phyloP scores from a whole-genome alignment of 306 rosid genomes.

The Mimosa bimucronata region DNA sequence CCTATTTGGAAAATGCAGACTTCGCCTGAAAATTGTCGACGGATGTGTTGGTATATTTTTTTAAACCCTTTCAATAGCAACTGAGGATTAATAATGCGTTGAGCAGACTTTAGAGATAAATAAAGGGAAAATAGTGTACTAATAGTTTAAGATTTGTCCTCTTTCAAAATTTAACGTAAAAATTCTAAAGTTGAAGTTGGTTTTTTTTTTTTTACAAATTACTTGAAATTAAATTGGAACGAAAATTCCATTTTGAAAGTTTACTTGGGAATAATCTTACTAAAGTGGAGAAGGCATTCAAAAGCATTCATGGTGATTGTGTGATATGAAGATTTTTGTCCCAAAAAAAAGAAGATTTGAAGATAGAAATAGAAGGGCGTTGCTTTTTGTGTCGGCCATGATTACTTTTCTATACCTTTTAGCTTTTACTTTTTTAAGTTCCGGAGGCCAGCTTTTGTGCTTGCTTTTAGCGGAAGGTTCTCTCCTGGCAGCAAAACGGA shows the following conservation, averaged over 20 bases:
- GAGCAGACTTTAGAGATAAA: not conserved
- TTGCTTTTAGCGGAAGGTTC: conserved; percentile 5
- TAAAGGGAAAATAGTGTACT: conserved; percentile 22
- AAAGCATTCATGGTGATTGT: not conserved
- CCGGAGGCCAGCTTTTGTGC: not conserved
- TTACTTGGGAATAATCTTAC: too few species aligned
- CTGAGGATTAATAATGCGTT: not conserved
- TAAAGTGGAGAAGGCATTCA: not conserved
- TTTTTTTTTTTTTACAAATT: too few species aligned
- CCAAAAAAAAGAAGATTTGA: not conserved
- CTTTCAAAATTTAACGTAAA: not conserved
- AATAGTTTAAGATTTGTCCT: not conserved
- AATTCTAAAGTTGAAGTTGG: not conserved
- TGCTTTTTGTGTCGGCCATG: not conserved
- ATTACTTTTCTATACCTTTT: not conserved
- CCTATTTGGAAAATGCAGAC: not conserved
- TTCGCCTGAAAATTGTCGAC: conserved; percentile 93
- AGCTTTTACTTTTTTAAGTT: not conserved
- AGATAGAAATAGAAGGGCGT: not conserved
- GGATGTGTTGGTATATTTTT: conserved; percentile 40
- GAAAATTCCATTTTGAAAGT: too few species aligned
- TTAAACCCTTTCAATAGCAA: not conserved
- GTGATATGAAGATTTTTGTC: not conserved
- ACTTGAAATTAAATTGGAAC: too few species aligned
- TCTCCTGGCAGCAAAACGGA: not conserved